Base-by-base conservation (phyloP, 768 basidiomycete genomes). In the Lactarius pseudohatsudake region DNA sequence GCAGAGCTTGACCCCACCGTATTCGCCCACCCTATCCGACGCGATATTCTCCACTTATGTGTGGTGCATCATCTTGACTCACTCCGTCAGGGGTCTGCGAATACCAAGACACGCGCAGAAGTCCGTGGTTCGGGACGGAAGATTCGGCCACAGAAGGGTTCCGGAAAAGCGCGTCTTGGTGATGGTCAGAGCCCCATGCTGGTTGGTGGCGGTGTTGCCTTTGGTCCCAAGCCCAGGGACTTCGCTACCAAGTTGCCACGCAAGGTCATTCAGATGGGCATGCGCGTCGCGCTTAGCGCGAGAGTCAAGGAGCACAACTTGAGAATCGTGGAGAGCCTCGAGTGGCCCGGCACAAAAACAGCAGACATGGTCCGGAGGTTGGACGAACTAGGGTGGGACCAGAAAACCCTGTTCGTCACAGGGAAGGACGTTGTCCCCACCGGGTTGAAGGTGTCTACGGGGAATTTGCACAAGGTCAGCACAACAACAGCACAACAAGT, bases 11-110 rank as follows among this genome's bases (percentile, higher is more conserved):
- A 92, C 73, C 86, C 90, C 1, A 82, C 84, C n/a, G 89, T 98
- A 36, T 99, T 98, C 78, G 82, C 85, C 67, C 88, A 93, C 71
- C 93, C 95, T 47, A 86, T 95, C 54, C 91, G 96, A 59, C 86
- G 87, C 26, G 96, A 98, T 76, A 91, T 99, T 69, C 85, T 98
- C 3, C 96, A 98, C 76, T 84, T 94, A 55, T 96, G 95, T 74
- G 89, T 95, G 40, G 85, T 90, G 7, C 92, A 96, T 72, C 84
- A 97, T 74, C 86, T 90, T 47, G 93, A 97, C 73, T 85, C 87
- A 22, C 82, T 95, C 18, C 88, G 96, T n/a, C 91, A 94, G 79
- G 96, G 96, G 34, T 90, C 91, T 15, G 94, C 93, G 28, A 89
- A 82, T 69, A 97, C 94, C 20, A 98, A 97, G 78, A 94, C 91